A percentile compares a stretch with the other conserved stretches of the same genome.
phyloP scores from a whole-genome alignment of 768 basidiomycete species.

The Ramaria rubella region DNA sequence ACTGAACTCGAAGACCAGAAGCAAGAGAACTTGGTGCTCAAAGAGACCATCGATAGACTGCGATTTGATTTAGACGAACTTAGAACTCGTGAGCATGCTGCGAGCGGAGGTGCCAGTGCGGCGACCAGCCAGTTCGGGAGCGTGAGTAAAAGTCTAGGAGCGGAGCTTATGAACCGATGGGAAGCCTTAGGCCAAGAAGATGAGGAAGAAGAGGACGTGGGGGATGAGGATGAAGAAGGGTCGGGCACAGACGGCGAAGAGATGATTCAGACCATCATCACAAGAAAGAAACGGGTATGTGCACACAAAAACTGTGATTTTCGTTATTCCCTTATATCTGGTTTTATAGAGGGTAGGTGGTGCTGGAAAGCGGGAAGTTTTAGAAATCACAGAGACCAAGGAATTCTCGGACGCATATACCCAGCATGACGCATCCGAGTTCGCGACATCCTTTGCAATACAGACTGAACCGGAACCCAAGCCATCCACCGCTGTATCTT shows the following conservation, averaged over 20 bases:
- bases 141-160: conserved; percentile 69
- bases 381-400: conserved; percentile 51
- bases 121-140: conserved; percentile 46
- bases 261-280: conserved; percentile 84
- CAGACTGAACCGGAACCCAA: conserved; percentile 62
- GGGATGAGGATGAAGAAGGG: conserved; percentile 40
- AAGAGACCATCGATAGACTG: conserved; percentile 95
- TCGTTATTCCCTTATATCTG: conserved; percentile 53
- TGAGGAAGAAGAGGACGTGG: conserved; percentile 26
- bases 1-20: conserved; percentile 84
- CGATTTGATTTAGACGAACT: conserved; percentile 92
- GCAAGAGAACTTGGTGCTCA: conserved; percentile 86
- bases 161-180: conserved; percentile 44
- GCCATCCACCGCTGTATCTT: conserved; percentile 39
- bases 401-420: conserved; percentile 72
- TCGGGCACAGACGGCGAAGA: conserved; percentile 55
- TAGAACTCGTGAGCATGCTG: conserved; percentile 40
- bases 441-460: conserved; percentile 37
- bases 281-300: conserved; percentile 66
- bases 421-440: conserved; percentile 58
- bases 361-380: conserved; percentile 25
- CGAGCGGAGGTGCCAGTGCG: conserved; percentile 36
- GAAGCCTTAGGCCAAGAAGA: conserved; percentile 17
- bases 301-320: not conserved
- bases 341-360: conserved; percentile 43